Conservation (phyloP, 2,329 filamentous ascomycete genomes). For the Aspergillus piperis region DNA sequence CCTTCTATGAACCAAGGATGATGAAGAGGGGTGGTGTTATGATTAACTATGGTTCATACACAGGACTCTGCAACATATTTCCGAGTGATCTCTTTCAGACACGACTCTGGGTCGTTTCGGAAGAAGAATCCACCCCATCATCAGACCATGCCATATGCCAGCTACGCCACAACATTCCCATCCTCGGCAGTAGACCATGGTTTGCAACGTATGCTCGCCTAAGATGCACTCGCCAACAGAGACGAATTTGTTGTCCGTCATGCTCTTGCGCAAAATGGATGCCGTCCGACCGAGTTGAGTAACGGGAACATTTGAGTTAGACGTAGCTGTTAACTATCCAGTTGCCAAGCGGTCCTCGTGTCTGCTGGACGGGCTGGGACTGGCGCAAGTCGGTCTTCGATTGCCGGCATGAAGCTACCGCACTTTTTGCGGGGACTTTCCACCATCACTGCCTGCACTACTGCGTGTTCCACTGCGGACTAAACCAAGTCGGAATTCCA, state of each 20-base stretch:
- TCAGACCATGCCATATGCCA: background rate
- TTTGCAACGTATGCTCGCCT: background rate
- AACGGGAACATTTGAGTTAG: background rate
- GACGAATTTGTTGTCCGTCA: background rate
- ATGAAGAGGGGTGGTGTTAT: background rate
- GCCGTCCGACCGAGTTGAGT: background rate
- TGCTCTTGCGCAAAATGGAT: background rate
- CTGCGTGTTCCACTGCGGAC: background rate
- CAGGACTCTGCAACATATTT: background rate
- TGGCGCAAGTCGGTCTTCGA: background rate
- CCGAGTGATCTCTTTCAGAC: background rate
- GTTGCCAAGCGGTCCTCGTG: background rate
- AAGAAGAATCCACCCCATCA: background rate
- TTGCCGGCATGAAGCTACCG: slow-evolving; percentile 9
- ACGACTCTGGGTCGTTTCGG: background rate
- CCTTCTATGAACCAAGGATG: background rate
- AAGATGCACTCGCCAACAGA: background rate
- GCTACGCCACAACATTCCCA: background rate
- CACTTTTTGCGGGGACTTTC: slow-evolving; percentile 8
- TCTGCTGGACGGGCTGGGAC: background rate
- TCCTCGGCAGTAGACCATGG: background rate
- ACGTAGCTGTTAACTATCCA: background rate
- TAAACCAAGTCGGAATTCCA: background rate
- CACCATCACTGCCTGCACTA: background rate
- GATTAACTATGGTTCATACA: background rate